phyloP scores from a whole-genome alignment of 225 moss, liverwort and hornwort species.

The Antitrichia curtipendula region DNA sequence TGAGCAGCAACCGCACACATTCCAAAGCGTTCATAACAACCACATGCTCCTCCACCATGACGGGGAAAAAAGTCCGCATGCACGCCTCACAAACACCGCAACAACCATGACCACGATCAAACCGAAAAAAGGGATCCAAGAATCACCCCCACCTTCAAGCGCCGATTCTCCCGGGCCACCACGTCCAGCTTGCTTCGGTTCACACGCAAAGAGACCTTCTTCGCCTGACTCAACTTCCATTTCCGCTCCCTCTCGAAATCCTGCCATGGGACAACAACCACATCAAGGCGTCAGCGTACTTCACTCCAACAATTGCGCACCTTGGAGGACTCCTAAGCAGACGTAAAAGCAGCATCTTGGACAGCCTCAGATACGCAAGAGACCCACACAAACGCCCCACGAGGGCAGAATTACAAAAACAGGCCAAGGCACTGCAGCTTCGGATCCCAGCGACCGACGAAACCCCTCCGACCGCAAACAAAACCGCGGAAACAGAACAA shows the following conservation, averaged over 20 bases:
- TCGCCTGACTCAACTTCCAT: constrained; percentile 96
- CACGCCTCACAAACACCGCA: neutral
- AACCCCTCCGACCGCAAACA: neutral
- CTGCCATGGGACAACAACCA: constrained; percentile 23
- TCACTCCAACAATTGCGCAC: neutral
- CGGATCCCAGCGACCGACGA: neutral
- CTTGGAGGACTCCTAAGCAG: neutral
- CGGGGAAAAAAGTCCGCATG: neutral
- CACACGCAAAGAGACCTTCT: constrained; percentile 76
- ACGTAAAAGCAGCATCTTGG: neutral
- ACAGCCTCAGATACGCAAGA: neutral
- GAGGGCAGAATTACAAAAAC: neutral
- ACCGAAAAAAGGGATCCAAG: neutral
- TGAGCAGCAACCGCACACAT: constrained; percentile 9
- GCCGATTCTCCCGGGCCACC: constrained; percentile 72
- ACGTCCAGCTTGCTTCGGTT: constrained; percentile 91
- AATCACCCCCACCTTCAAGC: constrained; percentile 49
- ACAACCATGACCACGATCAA: neutral
- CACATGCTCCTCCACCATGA: neutral
- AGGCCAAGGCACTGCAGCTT: neutral
- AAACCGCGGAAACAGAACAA: neutral
- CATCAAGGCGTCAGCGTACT: neutral
- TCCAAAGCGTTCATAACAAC: neutral
- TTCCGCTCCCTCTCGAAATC: constrained; percentile 98
- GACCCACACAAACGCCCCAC: neutral